Base-by-base conservation (phyloP, 169 alveolate genomes). In the Eimeria nieschulzi region DNA sequence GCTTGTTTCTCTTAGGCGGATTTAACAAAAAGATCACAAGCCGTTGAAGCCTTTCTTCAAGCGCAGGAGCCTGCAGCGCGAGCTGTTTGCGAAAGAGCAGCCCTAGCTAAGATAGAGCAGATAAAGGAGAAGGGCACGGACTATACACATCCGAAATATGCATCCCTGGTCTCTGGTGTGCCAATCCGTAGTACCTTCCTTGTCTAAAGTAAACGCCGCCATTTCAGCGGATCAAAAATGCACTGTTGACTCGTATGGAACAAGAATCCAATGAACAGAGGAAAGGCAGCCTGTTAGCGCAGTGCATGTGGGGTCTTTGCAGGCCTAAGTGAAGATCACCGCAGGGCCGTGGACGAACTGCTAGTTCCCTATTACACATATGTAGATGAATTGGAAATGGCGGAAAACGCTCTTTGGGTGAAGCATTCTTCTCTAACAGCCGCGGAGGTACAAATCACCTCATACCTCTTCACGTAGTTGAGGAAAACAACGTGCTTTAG, bases 101-200 rank as follows among this genome's bases (percentile, higher is more conserved):
- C 76, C 6, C 46, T 10, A 23, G 76, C 76, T 9, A 66, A 23
- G 23, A 26, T 13, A n/a, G 46, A 19, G 39, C 76, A 66, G 23
- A 15, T 66, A 19, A 17, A 66, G 76, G 76, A 66, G 26, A 26
- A 26, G 17, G 76, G 76, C 76, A n/a, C 21, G 17, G 76, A 66
- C 39, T 66, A 66, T 26, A 66, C 76, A 10, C 76, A 66, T 26
- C 76, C 76, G 10, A 66, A 66, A 66, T 66, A 66, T 21, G 76
- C 76, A 17, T n/a, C 76, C 26, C 76, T 66, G 17, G 76, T 66
- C 46, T n/a, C 76, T 66, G 76, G 76, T 66, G 39, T 59, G 68
- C n/a, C 68, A 19, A 33, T 33, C 3, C 46, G 46, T 33, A 33
- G 46, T 33, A 33, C 46, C 46, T 33, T 33, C 46, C 3, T 33